Evolutionary conservation across 2,329 filamentous ascomycete genomes (phyloP), one percentile per base, ranked within the genome.

Genomic region (Sporothrix variecibatus): DNA sequence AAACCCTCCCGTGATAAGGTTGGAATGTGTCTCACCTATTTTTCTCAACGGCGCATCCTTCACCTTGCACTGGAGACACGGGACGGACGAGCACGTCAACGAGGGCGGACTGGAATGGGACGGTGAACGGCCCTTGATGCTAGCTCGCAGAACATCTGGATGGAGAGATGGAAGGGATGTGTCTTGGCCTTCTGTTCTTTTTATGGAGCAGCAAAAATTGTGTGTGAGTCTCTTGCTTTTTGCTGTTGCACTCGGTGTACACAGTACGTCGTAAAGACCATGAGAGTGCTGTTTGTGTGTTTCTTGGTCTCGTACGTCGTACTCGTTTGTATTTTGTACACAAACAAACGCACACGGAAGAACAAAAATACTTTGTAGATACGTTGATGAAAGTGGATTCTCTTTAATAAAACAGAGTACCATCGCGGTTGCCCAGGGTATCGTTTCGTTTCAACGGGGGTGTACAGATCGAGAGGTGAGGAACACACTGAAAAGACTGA

Each of bases 321-420:
- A 38, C 51, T 56, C 51, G 51, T 56, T 62, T 38, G 31, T 62
- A n/a, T 34, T 26, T 12, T 3, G 17, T 15, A 20, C 4, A 7
- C 4, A 15, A 20, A n/a, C 17, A 62, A n/a, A 40, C 15, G 23
- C 34, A 34, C 17, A 40, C 31, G 20, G 8, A 62, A 12, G 15
- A 20, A 6, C 43, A 5, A 49, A 20, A 28, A 67, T 20, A 67
- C 62, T 2, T 43, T 46, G 38, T 11, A 26, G 38, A 67, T 67
- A 67, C 62, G 38, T 46, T 67, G 38, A 46, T 12, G 38, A 67
- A 67, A 67, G 73, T 72, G 73, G 73, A 5, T 60, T 51, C 40
- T 46, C 38, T 28, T 26, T 72, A 72, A 74, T 74, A 56, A 68
- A 71, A 72, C 68, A 74, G 73, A 67, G 69, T 74, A 74, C 40